Evolutionary conservation across 2,329 filamentous ascomycete species (phyloP).

Genomic region (Cladophialophora immunda): DNA sequence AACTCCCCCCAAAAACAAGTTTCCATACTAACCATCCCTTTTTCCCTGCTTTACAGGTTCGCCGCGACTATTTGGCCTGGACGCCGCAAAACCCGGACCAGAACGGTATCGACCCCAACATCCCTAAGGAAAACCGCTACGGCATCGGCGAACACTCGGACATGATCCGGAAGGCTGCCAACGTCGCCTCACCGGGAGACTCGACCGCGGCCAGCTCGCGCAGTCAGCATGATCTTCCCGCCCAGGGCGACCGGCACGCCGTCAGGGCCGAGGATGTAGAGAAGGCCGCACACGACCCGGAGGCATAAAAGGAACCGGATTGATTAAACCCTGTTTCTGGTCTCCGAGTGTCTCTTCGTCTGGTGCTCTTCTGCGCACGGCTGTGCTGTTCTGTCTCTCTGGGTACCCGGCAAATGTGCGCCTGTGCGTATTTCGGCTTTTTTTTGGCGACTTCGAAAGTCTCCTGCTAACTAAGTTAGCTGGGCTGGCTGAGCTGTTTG

Average conservation of each 20-base stretch:
- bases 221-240: slow-evolving; percentile 21
- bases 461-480: no score
- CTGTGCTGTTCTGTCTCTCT: no score
- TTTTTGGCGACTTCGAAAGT: no score
- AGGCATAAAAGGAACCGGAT: background rate
- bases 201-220: slow-evolving; percentile 13
- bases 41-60: slow-evolving; percentile 43
- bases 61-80: slow-evolving; percentile 61
- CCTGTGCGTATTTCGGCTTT: no score
- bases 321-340: background rate
- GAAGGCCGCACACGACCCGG: slow-evolving; percentile 41
- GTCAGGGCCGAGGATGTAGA: slow-evolving; percentile 36
- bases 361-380: no score
- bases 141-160: slow-evolving; percentile 68
- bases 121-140: slow-evolving; percentile 67
- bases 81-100: slow-evolving; percentile 56
- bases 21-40: background rate
- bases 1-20: no score
- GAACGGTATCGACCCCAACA: slow-evolving; percentile 53
- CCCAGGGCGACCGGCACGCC: slow-evolving; percentile 40
- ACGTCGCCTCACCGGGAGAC: background rate
- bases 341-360: background rate
- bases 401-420: no score
- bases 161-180: slow-evolving; percentile 60
- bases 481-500: no score